Evolutionary conservation across 2,329 filamentous ascomycete species (phyloP).

Genomic region (Mycocentrospora acerina): DNA sequence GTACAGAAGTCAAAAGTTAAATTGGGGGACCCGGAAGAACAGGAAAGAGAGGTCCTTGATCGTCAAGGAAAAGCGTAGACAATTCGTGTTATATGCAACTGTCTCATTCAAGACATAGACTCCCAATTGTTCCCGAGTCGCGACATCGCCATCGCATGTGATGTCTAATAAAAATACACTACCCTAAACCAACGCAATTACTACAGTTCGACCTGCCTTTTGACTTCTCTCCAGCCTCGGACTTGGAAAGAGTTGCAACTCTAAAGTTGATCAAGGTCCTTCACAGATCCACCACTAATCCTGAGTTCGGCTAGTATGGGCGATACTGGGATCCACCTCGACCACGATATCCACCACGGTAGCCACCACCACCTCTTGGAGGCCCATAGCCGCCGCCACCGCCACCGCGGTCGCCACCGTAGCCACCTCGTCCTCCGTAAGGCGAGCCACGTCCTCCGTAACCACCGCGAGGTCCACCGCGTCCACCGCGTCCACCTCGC

Average conservation of each 20-base stretch:
- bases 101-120: no score
- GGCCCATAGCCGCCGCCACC: constrained; percentile 51
- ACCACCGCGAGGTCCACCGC: constrained; percentile 54
- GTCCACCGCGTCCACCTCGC: constrained; percentile 67
- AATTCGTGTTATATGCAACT: no score
- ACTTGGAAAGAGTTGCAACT: neutral
- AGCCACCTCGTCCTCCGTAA: constrained; percentile 37
- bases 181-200: no score
- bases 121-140: no score
- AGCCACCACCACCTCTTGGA: constrained; percentile 47
- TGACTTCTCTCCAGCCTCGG: no score
- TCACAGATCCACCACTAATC: neutral
- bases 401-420: constrained; percentile 40
- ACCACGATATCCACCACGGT: constrained; percentile 42
- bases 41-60: no score
- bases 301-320: constrained; percentile 27
- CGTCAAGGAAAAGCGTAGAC: no score
- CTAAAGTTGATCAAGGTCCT: constrained; percentile 14
- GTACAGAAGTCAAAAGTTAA: no score
- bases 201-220: no score
- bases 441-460: constrained; percentile 56
- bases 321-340: constrained; percentile 33
- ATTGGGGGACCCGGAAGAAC: no score
- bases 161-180: no score
- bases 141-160: no score